Evolutionary conservation across 306 rosid species (phyloP), one percentile per base, ranked within the genome.

Genomic region (Herpetospermum pedunculosum): DNA sequence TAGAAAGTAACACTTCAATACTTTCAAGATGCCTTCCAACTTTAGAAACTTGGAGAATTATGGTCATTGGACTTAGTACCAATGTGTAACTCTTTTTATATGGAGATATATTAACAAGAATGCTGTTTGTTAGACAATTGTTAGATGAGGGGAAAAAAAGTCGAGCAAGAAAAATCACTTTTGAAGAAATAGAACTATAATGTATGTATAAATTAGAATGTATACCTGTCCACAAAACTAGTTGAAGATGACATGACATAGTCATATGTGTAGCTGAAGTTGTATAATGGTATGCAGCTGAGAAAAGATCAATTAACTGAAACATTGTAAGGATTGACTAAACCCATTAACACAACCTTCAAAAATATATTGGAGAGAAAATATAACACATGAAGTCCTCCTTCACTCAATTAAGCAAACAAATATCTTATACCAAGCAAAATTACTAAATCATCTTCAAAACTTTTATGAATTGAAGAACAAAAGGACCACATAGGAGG

Each of bases 211-310:
- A 34, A 13, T 50, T 50, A 65, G 73, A 23, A 21, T 16, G 19
- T 82, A 84, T 81, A 95, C 99, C 97, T 95, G 91, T 95, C 99
- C 3, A 95, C 99, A 72, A 95, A 95, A 82, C 99, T 95, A 81
- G 83, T 88, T 62, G 92, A 29, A 19, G 96, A 81, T 38, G 97
- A 91, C 92, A 85, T 87, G 84, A 95, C 82, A 80, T 91, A 95
- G 79, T 91, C 96, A 80, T 95, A 91, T 46, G 83, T 85, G 76
- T 88, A 91, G 88, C 89, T 91, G 97, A 95, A 95, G 90, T 86
- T 91, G 92, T 91, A 88, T 41, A 95, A 84, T 71, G 99, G 97
- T 79, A 95, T 82, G 87, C 99, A 95, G 86, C 99, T 95, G 99
- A 83, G 80, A 91, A 81, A 73, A 88, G 54, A 88, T 88, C 80